These are phyloP conservation scores for Phytopythium litorale DNA, from an alignment of 352 stramenopile species.

Conservation along the genomic window DNA sequence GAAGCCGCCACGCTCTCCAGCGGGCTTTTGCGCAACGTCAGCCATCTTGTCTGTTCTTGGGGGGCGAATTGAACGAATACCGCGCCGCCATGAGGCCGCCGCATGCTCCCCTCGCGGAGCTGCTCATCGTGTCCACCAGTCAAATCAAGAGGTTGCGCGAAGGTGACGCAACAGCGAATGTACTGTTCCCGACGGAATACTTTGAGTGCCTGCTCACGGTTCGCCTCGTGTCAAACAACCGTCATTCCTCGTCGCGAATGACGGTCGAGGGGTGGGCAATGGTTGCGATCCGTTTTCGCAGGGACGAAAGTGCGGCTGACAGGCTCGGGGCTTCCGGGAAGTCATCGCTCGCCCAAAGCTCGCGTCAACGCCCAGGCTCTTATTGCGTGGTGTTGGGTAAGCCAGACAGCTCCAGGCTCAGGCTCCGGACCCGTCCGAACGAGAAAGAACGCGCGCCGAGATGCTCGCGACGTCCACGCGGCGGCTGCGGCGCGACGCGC, in stretches of 20 bases:
- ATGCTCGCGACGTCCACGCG: constrained; percentile 53
- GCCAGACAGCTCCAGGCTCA: background rate
- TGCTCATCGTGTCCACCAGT: constrained; percentile 21
- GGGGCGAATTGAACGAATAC: constrained; percentile 88
- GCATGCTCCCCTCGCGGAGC: no score
- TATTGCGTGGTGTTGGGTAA: constrained; percentile 2
- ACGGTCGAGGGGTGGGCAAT: background rate
- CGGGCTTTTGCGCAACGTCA: constrained; percentile 47
- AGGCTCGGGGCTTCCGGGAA: background rate
- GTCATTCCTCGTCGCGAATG: background rate
- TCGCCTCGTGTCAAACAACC: background rate
- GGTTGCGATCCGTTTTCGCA: constrained; percentile 5
- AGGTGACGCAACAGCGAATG: constrained; percentile 13
- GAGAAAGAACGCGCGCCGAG: constrained; percentile 5
- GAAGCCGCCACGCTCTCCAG: constrained; percentile 93
- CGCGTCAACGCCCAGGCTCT: background rate
- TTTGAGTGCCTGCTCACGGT: background rate
- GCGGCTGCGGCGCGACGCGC: constrained; percentile 55
- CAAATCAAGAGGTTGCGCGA: constrained; percentile 29
- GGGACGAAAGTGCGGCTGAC: background rate
- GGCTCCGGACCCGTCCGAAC: background rate
- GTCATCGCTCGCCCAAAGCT: background rate
- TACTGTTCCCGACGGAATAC: background rate
- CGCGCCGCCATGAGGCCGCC: background rate
- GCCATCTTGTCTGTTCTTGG: constrained; percentile 70